Percentiles rank a stretch among this genome's conserved stretches.
Conservation (phyloP, 2,329 filamentous ascomycete species). For the Aspergillus transmontanensis region DNA sequence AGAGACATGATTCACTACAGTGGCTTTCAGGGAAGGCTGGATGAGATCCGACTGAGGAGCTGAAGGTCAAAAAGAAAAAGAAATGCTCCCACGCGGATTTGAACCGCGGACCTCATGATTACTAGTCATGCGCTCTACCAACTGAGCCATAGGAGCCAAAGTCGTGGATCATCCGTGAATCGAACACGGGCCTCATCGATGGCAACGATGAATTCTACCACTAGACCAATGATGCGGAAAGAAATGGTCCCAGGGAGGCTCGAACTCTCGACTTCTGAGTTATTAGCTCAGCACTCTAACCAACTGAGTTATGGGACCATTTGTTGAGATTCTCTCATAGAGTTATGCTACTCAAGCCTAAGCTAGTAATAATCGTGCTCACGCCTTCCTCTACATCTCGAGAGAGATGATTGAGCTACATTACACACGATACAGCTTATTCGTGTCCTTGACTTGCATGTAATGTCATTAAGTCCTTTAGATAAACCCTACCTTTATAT, state of each 20-base stretch:
- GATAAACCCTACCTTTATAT: too few species aligned
- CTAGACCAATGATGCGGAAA: slow-evolving; percentile 42
- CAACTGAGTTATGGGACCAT: slow-evolving; percentile 3
- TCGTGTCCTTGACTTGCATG: not conserved
- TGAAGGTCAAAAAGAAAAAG: not conserved
- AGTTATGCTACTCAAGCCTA: not conserved
- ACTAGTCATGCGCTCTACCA: slow-evolving; percentile 6
- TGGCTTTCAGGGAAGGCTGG: too few species aligned
- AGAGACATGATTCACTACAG: too few species aligned
- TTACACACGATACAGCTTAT: not conserved
- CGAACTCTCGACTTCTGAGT: slow-evolving; percentile 7
- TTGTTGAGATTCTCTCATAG: not conserved
- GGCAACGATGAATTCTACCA: slow-evolving; percentile 47
- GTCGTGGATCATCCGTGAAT: slow-evolving; percentile 46
- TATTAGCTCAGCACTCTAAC: slow-evolving; percentile 6
- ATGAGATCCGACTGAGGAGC: too few species aligned
- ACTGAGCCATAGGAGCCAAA: slow-evolving; percentile 1
- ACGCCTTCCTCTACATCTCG: not conserved
- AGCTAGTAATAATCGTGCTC: rapidly evolving
- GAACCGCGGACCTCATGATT: slow-evolving; percentile 6
- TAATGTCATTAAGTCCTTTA: not conserved
- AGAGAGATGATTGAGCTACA: not conserved
- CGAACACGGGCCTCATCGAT: slow-evolving; percentile 49
- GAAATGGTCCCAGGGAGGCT: slow-evolving; percentile 1
- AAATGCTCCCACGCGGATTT: slow-evolving; percentile 2